Base-by-base conservation (phyloP, 1,284 basidiomycete species). In the Mixia osmundae region DNA sequence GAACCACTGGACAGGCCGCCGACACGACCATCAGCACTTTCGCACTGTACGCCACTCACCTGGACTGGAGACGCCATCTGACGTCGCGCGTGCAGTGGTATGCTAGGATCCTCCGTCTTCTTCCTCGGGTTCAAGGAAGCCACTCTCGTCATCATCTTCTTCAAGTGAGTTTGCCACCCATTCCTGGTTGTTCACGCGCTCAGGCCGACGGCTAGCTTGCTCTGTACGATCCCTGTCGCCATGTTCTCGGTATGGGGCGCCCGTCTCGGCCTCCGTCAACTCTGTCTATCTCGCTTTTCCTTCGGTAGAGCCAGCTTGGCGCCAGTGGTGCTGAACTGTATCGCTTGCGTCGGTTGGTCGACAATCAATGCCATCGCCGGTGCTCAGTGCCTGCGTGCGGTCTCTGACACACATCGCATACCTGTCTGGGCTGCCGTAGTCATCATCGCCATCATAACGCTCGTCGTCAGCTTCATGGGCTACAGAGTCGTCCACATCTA, bases 121-220 rank as follows among this genome's bases (percentile, higher is more conserved):
- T 23, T 23, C 10, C 25, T 51, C 30, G 39, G 42, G 2, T 26
- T 46, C 10, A 65, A 71, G 25, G 73, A 78, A 49, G 64, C 73
- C 3, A 74, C 69, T 46, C 59, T 80, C 0, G 65, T 70, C 34
- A 77, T 80, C 45, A 52, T 82, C 38, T 78, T 78, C 57, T 76
- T 80, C 62, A 77, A 75, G n/a, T 48, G 39, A 76, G 26, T 44
- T 71, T 4, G 63, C 58, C 34, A 60, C 59, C 35, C 30, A 59
- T 63, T 0, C 68, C 69, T 8, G 65, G 67, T 11, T 72, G 71
- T 44, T 50, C 71, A 66, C 69, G 43, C 10, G 29, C 9, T 14
- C 10, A 44, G 25, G 50, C 9, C 22, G 25, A 11, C 5, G 11
- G 4, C n/a, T n/a, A 20, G 16, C 12, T 25, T 36, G 29, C 25